Conservation (phyloP, 305 asterid genomes). For the Salvia sclarea region DNA sequence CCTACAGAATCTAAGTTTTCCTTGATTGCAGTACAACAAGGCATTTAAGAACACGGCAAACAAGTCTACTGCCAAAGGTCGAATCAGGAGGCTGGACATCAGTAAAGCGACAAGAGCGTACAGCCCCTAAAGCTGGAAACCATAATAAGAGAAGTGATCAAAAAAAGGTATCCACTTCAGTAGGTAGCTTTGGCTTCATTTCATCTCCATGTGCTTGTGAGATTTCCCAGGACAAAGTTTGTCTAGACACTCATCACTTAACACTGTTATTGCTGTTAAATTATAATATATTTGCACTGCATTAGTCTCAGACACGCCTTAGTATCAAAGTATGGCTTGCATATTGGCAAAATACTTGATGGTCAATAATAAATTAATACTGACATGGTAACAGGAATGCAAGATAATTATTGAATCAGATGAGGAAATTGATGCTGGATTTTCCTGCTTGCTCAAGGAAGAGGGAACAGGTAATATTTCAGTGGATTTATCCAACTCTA, state of each 20-base stretch:
- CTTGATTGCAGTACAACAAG: constrained; percentile 33
- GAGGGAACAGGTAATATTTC: constrained; percentile 52
- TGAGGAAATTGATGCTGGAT: constrained; percentile 64
- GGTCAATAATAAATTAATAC: constrained; percentile 26
- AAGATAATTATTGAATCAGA: constrained; percentile 54
- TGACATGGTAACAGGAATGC: constrained; percentile 43
- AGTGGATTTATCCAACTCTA: constrained; percentile 21
- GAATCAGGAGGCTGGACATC: constrained; percentile 72
- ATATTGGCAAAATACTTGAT: constrained; percentile 21
- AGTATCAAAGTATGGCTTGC: constrained; percentile 11
- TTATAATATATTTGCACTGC: not conserved
- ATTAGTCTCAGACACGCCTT: constrained; percentile 3
- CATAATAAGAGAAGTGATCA: constrained; percentile 38
- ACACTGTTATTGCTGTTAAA: not conserved
- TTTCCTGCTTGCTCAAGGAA: constrained; percentile 66
- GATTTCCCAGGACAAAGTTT: not conserved
- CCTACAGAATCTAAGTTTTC: constrained; percentile 19
- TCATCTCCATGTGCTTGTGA: constrained; percentile 26
- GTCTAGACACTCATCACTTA: constrained; percentile 16
- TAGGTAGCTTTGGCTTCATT: constrained; percentile 44
- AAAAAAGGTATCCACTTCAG: constrained; percentile 41
- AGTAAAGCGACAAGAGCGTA: constrained; percentile 52
- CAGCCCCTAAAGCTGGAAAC: constrained; percentile 39
- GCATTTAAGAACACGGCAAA: constrained; percentile 39
- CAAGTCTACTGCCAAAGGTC: constrained; percentile 41